Conservation (phyloP, 176 grass and related monocot species). For the Saccharum spontaneum region DNA sequence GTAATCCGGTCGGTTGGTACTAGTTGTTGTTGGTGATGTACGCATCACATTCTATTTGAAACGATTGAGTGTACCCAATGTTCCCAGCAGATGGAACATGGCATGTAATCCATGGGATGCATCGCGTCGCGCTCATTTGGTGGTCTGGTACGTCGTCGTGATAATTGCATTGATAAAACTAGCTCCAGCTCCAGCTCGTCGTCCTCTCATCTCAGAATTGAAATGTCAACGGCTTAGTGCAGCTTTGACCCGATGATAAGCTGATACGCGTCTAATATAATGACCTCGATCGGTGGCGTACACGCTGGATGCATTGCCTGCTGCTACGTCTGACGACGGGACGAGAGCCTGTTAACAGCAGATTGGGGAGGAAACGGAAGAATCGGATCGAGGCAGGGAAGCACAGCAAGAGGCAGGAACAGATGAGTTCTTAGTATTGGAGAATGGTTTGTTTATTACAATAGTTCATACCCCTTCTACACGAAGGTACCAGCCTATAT, state of each 20-base stretch:
- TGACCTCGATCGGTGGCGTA: neutral
- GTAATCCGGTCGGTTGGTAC: neutral
- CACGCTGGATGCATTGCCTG: neutral
- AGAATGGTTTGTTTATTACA: too few relatives aligned
- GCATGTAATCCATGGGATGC: neutral
- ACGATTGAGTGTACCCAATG: neutral
- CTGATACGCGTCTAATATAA: slow-evolving; percentile 44
- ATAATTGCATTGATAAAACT: neutral
- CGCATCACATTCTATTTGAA: neutral
- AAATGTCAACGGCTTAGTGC: slow-evolving; percentile 23
- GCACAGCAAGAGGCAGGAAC: too few relatives aligned
- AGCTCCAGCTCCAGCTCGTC: neutral
- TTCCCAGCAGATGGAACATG: neutral
- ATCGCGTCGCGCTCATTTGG: neutral
- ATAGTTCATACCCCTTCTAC: too few relatives aligned
- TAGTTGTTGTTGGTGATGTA: neutral
- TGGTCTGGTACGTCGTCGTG: neutral
- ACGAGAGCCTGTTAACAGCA: too few relatives aligned
- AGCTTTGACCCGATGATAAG: slow-evolving; percentile 36
- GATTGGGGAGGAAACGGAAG: too few relatives aligned
- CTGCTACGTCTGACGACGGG: neutral
- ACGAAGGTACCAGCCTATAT: too few relatives aligned
- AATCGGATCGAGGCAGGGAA: too few relatives aligned
- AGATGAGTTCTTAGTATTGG: too few relatives aligned
- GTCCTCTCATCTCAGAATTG: neutral